Evolutionary conservation across 2,329 filamentous ascomycete species (phyloP).

Genomic region (Chaetomium olivaceum): DNA sequence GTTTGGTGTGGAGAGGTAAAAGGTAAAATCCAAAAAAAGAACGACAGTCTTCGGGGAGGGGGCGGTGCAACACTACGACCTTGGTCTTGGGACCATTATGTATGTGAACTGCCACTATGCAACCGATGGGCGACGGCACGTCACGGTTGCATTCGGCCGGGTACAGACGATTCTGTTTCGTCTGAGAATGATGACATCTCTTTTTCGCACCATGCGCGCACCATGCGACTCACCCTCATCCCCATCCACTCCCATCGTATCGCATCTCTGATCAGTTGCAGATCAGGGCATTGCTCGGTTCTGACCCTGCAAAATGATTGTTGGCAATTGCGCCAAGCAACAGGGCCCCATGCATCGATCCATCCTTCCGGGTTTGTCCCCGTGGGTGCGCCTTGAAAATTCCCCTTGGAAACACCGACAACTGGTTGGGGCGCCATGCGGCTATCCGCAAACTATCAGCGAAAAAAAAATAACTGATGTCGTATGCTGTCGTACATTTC

Average conservation of each 20-base stretch:
- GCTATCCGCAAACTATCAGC: conserved; percentile 12
- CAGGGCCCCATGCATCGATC: not conserved
- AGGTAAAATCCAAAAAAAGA: conserved; percentile 37
- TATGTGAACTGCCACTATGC: conserved; percentile 19
- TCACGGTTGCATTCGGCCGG: conserved; percentile 15
- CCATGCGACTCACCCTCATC: not conserved
- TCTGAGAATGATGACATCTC: conserved; percentile 4
- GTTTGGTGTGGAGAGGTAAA: conserved; percentile 21
- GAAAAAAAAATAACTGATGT: conserved; percentile 2
- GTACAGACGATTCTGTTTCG: not conserved
- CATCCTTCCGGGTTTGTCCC: conserved; percentile 1
- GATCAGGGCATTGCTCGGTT: conserved; percentile 1
- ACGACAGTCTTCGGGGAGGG: conserved; percentile 21
- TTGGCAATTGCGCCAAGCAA: not conserved
- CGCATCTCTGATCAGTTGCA: conserved; percentile 1
- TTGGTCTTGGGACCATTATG: conserved; percentile 27
- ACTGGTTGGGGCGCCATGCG: conserved; percentile 13
- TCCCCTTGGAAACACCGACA: conserved; percentile 10
- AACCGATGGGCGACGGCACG: conserved; percentile 9
- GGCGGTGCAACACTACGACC: conserved; percentile 35
- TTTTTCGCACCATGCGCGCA: not conserved
- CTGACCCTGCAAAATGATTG: not conserved
- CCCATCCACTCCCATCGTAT: not conserved
- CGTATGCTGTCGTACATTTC: conserved; percentile 12
- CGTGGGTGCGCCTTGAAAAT: conserved; percentile 16